Evolutionary conservation across 1,284 basidiomycete genomes (phyloP), one percentile per base, ranked within the genome.

Genomic region (Porogramme epimiltina): DNA sequence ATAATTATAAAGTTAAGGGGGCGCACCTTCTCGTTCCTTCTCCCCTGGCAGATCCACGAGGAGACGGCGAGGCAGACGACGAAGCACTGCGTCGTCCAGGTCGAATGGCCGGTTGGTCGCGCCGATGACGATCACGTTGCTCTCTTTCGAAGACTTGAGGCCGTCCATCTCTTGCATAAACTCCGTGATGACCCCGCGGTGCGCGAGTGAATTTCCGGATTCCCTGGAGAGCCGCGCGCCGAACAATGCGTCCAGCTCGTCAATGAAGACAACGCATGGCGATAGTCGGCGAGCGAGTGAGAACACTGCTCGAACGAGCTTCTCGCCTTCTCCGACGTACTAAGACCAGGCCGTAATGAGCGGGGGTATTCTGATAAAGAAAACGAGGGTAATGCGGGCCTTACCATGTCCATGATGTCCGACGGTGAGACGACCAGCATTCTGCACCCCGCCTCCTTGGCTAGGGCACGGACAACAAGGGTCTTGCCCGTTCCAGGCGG

Each of bases 161-260:
- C 95, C 95, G 64, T 98, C 95, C 95, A 98, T 98, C 68, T 97
- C 95, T 68, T 98, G 95, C 95, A 98, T 98, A 68, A 98, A 95
- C 67, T 98, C 95, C 19, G 92, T 91, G 64, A 94, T 86, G 48
- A 92, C 82, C 23, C 88, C 87, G 57, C 91, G 82, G 70, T 93
- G 94, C 25, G 89, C 94, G 68, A 89, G 84, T 54, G 76, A 88
- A 56, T 92, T 87, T 5, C 91, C 93, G 47, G 86, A 85, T 54
- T 93, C 91, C 20, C 91, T 82, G 43, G 89, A 89, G 61, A 87
- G 84, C 22, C 95, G 87, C 24, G 94, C 93, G 25, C 93, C 92
- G 59, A 98, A 95, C 1, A 98, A 78, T 1, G 92, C 92, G 66
- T 98, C 95, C 49, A 98, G 91, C 70, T 98, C 95, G 69, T 98